Base-by-base conservation (phyloP, 768 basidiomycete genomes). In the Coprinellus micaceus region DNA sequence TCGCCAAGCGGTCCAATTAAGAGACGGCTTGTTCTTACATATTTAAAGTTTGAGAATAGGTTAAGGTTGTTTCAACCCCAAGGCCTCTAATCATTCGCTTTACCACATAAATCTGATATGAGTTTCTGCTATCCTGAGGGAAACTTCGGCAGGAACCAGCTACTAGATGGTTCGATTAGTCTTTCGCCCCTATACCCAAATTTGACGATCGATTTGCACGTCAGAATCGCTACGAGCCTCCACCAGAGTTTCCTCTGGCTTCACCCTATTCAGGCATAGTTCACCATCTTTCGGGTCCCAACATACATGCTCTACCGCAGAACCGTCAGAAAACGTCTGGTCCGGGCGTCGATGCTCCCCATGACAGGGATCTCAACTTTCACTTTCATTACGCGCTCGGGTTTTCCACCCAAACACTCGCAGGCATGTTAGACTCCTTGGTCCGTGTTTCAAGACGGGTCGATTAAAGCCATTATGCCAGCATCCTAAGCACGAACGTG, bases 371-470 rank as follows among this genome's bases (percentile, higher is more conserved):
- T 80, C 80, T 77, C 80, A 76, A 80, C 81, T 78, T 80, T 84
- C 79, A 84, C 83, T 85, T 85, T 85, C 79, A 80, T 84, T 85
- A 64, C 78, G 80, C 82, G 72, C 76, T 71, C 71, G 80, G 76
- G 83, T 85, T 85, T 84, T 72, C 73, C 81, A 82, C 83, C 83
- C 82, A 77, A 84, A 85, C 78, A 87, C 85, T 87, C 81, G 84
- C 84, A 81, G 73, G 82, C 79, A 84, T 83, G 86, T 85, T 87
- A 83, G 84, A 86, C 85, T 88, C 84, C 85, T 88, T 86, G 83
- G 85, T 86, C 85, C 83, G 82, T 85, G 84, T 86, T 85, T 85
- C 84, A 86, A 85, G 84, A 86, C 82, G 82, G 84, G 82, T 83
- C 81, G 81, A 77, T 85, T 81, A 84, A 84, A 82, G 82, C 83